Evolutionary conservation across 2,329 filamentous ascomycete species (phyloP).

Genomic region (Ophiocordyceps camponoti-rufipedis): DNA sequence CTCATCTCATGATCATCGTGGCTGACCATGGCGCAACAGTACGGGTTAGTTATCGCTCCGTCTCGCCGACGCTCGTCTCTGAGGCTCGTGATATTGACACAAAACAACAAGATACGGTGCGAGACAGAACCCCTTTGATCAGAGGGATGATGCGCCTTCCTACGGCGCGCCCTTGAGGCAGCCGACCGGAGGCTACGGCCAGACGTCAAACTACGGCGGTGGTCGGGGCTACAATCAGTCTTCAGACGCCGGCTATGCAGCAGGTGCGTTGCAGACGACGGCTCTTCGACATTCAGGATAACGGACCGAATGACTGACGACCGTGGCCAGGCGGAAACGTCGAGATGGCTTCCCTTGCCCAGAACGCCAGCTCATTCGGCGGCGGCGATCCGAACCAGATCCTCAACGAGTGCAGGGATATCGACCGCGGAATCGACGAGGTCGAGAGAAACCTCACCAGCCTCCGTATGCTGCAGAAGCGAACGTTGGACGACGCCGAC

Average conservation of each 20-base stretch:
- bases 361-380: conserved; percentile 28
- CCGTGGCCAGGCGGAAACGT: conserved; percentile 28
- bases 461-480: conserved; percentile 52
- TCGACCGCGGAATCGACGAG: conserved; percentile 58
- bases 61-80: not conserved
- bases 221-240: conserved; percentile 8
- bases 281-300: not conserved
- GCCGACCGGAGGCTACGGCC: conserved; percentile 5
- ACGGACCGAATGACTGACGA: not conserved
- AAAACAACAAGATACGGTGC: conserved; percentile 30
- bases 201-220: conserved; percentile 7
- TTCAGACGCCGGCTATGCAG: conserved; percentile 10
- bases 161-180: conserved; percentile 10
- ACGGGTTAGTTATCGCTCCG: conserved; percentile 27
- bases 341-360: conserved; percentile 51
- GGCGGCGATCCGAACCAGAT: conserved; percentile 52
- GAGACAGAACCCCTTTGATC: conserved; percentile 38
- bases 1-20: conserved; percentile 3
- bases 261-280: conserved; percentile 8
- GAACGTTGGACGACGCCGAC: conserved; percentile 58
- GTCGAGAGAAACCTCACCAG: conserved; percentile 56
- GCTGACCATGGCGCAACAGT: conserved; percentile 21
- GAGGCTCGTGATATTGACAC: not conserved
- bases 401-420: conserved; percentile 67
- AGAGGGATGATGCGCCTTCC: conserved; percentile 24